Conservation (phyloP, 495 filamentous ascomycete genomes). For the Rhypophila decipiens region DNA sequence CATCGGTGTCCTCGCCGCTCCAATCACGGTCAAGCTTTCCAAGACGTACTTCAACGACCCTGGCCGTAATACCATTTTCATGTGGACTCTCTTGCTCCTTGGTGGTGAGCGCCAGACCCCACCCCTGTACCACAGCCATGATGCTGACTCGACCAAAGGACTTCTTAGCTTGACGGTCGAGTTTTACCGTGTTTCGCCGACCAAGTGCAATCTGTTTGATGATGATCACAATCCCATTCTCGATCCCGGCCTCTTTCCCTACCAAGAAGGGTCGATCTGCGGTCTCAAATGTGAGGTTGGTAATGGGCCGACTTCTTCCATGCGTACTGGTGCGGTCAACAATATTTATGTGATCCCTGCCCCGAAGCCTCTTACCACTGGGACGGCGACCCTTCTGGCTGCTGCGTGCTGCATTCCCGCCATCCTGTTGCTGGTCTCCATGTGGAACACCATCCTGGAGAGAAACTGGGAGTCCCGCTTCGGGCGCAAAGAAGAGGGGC, state of each 20-base stretch:
- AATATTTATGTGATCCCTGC: conserved; percentile 52
- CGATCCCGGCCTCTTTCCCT: conserved; percentile 26
- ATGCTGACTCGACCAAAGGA: conserved; percentile 23
- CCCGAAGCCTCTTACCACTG: conserved; percentile 44
- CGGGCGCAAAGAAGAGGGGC: conserved; percentile 13
- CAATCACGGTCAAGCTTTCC: conserved; percentile 48
- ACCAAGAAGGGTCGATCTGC: conserved; percentile 26
- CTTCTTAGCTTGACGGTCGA: conserved; percentile 52
- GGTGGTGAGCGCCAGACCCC: conserved; percentile 32
- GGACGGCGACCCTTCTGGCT: conserved; percentile 48
- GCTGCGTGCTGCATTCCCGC: conserved; percentile 55
- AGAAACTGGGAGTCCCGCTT: conserved; percentile 45
- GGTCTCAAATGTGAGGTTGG: conserved; percentile 34
- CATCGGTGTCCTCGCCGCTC: conserved; percentile 54
- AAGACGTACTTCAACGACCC: conserved; percentile 54
- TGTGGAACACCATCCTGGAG: conserved; percentile 54
- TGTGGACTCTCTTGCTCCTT: conserved; percentile 53
- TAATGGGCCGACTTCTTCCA: conserved; percentile 39
- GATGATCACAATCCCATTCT: neutral
- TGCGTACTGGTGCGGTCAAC: conserved; percentile 42
- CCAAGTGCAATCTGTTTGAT: conserved; percentile 29
- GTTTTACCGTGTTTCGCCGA: conserved; percentile 45
- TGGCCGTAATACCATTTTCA: conserved; percentile 54
- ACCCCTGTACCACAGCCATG: neutral
- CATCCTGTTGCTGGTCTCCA: conserved; percentile 50